Conservation (phyloP, 2,329 filamentous ascomycete species). For the Fusarium oligoseptatum region DNA sequence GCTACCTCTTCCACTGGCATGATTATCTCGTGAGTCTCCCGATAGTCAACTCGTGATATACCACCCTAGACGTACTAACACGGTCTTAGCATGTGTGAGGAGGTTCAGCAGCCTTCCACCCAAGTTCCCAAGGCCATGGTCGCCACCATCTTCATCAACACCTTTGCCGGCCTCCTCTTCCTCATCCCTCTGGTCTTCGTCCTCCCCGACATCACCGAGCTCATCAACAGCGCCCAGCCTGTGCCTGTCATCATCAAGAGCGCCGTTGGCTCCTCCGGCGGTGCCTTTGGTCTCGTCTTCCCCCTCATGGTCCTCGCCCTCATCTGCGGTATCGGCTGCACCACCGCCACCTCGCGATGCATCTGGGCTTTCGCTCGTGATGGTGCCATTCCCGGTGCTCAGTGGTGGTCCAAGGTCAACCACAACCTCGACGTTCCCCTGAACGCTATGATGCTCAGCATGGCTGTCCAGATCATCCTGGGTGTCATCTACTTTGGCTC, state of each 20-base stretch:
- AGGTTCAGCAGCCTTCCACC: conserved; percentile 73
- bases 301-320: conserved; percentile 76
- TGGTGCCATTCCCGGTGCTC: conserved; percentile 75
- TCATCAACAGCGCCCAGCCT: conserved; percentile 71
- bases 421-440: conserved; percentile 73
- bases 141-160: conserved; percentile 75
- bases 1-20: conserved; percentile 83
- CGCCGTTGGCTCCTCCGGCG: conserved; percentile 71
- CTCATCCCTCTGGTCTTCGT: conserved; percentile 78
- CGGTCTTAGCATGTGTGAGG: conserved; percentile 77
- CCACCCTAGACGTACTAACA: conserved; percentile 18
- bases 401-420: conserved; percentile 73
- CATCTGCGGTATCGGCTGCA: conserved; percentile 77
- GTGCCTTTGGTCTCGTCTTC: conserved; percentile 72
- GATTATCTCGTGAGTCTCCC: conserved; percentile 76
- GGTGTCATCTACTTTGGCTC: conserved; percentile 79
- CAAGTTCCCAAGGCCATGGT: conserved; percentile 83
- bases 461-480: conserved; percentile 73
- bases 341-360: conserved; percentile 75
- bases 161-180: conserved; percentile 74
- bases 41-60: not conserved
- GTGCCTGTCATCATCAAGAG: conserved; percentile 73
- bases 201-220: conserved; percentile 70
- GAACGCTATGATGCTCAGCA: conserved; percentile 80
- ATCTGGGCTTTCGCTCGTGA: conserved; percentile 79